Conservation (phyloP, 2,329 filamentous ascomycete species). For the Gnomoniopsis sp. region DNA sequence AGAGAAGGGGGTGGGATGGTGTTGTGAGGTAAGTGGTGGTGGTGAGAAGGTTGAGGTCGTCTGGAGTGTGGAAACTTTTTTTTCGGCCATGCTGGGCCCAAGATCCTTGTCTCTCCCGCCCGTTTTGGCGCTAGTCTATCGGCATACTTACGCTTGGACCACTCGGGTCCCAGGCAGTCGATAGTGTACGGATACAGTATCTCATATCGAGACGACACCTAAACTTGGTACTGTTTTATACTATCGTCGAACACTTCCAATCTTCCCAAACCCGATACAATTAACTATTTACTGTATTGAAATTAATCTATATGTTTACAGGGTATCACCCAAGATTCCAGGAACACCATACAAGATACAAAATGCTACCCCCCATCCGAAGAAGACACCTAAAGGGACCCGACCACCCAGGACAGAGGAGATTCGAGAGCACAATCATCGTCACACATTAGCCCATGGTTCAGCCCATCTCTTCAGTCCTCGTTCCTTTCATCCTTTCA, state of each 20-base stretch:
- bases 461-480: background rate
- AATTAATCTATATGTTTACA: background rate
- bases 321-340: slow-evolving; percentile 5
- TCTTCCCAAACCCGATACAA: background rate
- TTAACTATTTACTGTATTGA: background rate
- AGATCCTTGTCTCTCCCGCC: slow-evolving; percentile 3
- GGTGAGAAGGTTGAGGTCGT: background rate
- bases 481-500: background rate
- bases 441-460: background rate
- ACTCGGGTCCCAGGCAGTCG: no score
- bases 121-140: background rate
- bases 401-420: background rate
- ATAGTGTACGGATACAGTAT: no score
- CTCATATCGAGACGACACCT: background rate
- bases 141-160: background rate
- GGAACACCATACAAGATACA: background rate
- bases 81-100: background rate
- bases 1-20: background rate
- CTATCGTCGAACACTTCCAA: background rate
- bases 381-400: background rate
- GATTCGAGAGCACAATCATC: background rate
- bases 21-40: background rate
- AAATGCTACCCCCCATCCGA: background rate
- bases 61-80: slow-evolving; percentile 16
- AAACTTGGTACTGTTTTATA: background rate